phyloP scores from a whole-genome alignment of 2,329 filamentous ascomycete genomes.

The Epichloe typhina region DNA sequence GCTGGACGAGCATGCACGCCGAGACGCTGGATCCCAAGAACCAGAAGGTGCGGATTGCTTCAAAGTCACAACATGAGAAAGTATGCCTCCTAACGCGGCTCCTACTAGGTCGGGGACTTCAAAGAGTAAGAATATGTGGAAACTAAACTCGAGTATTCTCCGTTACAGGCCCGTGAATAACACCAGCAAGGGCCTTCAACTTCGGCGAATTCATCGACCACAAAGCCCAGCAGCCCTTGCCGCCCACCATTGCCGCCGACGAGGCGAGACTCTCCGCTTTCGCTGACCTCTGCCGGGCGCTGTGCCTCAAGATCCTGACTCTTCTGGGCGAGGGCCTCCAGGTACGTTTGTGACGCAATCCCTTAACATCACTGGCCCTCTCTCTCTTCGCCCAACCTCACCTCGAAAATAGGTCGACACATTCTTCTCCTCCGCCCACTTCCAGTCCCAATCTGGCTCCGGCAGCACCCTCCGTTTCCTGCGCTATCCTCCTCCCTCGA shows the following conservation, averaged over 20 bases:
- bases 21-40: constrained; percentile 78
- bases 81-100: neutral
- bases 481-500: constrained; percentile 48
- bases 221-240: constrained; percentile 66
- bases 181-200: constrained; percentile 63
- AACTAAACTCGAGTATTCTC: too few relatives aligned
- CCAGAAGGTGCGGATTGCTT: constrained; percentile 47
- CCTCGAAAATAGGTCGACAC: constrained; percentile 24
- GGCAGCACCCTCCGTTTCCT: constrained; percentile 56
- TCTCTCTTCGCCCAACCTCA: constrained; percentile 1
- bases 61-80: neutral
- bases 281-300: constrained; percentile 52
- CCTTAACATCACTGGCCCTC: neutral
- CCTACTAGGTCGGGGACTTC: constrained; percentile 57
- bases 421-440: constrained; percentile 43
- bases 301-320: constrained; percentile 60
- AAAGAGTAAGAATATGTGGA: constrained; percentile 52
- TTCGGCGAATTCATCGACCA: constrained; percentile 62
- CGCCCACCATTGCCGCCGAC: constrained; percentile 45
- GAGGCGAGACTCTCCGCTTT: constrained; percentile 54
- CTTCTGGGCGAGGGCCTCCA: constrained; percentile 69
- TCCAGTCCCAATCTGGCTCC: constrained; percentile 29
- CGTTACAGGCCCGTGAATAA: neutral
- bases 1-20: constrained; percentile 78
- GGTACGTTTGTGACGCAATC: constrained; percentile 24